Base-by-base conservation (phyloP, 2,329 filamentous ascomycete species). In the Bisporella sp. region DNA sequence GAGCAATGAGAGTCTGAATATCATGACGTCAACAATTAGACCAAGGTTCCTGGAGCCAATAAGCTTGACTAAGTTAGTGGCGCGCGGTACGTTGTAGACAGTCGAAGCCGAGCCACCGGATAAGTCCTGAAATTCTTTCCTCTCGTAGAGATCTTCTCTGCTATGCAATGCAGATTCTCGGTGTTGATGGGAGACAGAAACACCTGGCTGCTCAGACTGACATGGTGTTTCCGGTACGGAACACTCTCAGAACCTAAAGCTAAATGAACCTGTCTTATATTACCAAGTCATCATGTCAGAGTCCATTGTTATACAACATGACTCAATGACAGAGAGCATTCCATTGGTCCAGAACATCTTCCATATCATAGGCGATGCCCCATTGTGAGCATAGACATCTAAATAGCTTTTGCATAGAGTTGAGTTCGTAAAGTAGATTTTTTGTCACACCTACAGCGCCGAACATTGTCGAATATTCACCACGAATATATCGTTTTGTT, bases 381-480 rank as follows among this genome's bases (percentile, higher is more conserved):
- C 71, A 73, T 52, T 73, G 71, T 4, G 68, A 69, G 13, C 60
- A 66, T 21, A 73, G 57, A 44, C 71, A 72, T 32, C 69, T 62
- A 48, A 73, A 73, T 7, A 73, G 57, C 57, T 73, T 73, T 52
- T 72, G 70, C 62, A 73, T 70, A 13, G 69, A 71, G 53, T 73
- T 73, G 54, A 73, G 58, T 52, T 73, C 71, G 54, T 73, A 73
- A n/a, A 72, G 55, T 39, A 73, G 55, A 59, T 73, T 72, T 41
- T 68, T 64, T 9, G 62, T 62, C 5, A 41, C 48, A 4, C 54
- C 53, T 60, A 59, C 1, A 57, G 63, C 59, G 2, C 58, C 54
- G 3, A 58, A 53, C 7, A 3, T 8, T 3, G 59, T 53, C 1
- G 60, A 54, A 7, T 54, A 51, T 1, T 63, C 64, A 21, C 64